These are phyloP conservation scores for Mycena leptocephala DNA, from an alignment of 768 basidiomycete species.

Conservation along the genomic window DNA sequence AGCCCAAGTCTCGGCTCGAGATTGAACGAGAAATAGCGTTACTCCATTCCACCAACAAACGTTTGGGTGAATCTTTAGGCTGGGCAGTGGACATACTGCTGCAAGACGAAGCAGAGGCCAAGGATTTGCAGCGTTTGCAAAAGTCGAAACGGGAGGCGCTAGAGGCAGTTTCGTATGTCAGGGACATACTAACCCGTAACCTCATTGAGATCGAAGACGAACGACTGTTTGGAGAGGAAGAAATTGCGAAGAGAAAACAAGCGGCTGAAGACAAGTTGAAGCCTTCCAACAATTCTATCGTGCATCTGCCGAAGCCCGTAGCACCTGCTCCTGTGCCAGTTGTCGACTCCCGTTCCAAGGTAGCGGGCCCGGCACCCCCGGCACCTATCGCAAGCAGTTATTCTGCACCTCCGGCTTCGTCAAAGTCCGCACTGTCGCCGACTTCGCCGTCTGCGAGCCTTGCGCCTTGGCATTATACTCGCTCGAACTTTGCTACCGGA, in stretches of 20 bases:
- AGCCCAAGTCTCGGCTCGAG: constrained; percentile 78
- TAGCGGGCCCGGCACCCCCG: not conserved
- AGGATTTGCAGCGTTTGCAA: constrained; percentile 57
- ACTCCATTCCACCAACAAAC: constrained; percentile 71
- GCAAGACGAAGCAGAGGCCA: constrained; percentile 65
- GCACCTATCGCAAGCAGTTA: constrained; percentile 8
- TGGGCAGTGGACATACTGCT: constrained; percentile 85
- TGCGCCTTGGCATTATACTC: constrained; percentile 75
- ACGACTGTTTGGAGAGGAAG: constrained; percentile 72
- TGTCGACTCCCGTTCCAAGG: constrained; percentile 50
- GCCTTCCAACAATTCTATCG: constrained; percentile 16
- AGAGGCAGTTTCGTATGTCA: constrained; percentile 83
- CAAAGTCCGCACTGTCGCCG: constrained; percentile 22
- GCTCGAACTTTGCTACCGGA: constrained; percentile 61
- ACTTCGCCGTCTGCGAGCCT: constrained; percentile 32
- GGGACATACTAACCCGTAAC: constrained; percentile 78
- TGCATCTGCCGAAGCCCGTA: constrained; percentile 50
- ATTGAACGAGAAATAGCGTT: constrained; percentile 76
- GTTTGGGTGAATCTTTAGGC: constrained; percentile 77
- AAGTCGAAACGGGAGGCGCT: constrained; percentile 75
- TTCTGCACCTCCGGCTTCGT: constrained; percentile 31
- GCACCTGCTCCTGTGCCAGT: constrained; percentile 54
- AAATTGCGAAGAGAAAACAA: constrained; percentile 45
- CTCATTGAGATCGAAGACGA: constrained; percentile 74
- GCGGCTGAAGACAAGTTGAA: constrained; percentile 28